Evolutionary conservation across 495 filamentous ascomycete species (phyloP), one percentile per base, ranked within the genome.

Genomic region (Chlorociboria aeruginascens): DNA sequence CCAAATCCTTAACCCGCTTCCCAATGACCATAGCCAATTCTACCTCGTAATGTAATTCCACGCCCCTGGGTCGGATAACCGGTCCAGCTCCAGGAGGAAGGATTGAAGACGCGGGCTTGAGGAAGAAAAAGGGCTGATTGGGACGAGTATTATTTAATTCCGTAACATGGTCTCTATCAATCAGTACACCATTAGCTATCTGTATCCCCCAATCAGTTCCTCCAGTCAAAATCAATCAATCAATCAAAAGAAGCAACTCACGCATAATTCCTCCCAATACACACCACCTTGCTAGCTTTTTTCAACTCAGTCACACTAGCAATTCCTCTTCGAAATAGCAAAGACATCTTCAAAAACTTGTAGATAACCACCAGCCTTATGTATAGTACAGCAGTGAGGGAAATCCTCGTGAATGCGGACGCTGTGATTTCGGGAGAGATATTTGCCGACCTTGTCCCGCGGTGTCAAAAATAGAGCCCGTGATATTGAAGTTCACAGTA

Each of bases 251-350:
- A 30, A 32, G 47, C 51, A 52, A 74, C 84, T 50, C 69, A 94
- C 86, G 88, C 89, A 75, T 94, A 97, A 69, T 98, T 98, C 53
- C 92, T 78, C 58, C 93, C 92, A 64, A 99, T 95, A 71, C 92
- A 97, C 63, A 95, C 85, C 50, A 97, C 79, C 70, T 96, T 93
- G 57, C 81, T 76, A 55, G 82, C 82, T 51, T 85, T 82, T 63
- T 74, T 76, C 39, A 83, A 61, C 9, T 77, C 74, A 44, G 78
- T 67, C 72, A 78, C 75, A 43, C 72, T 71, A 44, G 70, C 65
- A 58, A 75, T 55, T 56, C 68, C 54, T 28, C 52, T 47, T 32
- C 59, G 47, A 38, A 58, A 54, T 11, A 58, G 35, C 20, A 58
- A 45, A 25, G 55, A 54, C 55, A 58, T 58, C 48, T 25, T 25